A percentile compares a stretch with the other conserved stretches of the same genome.
Evolutionary conservation across 2,329 filamentous ascomycete genomes (phyloP).

Genomic region (Cladosporium sphaerospermum): DNA sequence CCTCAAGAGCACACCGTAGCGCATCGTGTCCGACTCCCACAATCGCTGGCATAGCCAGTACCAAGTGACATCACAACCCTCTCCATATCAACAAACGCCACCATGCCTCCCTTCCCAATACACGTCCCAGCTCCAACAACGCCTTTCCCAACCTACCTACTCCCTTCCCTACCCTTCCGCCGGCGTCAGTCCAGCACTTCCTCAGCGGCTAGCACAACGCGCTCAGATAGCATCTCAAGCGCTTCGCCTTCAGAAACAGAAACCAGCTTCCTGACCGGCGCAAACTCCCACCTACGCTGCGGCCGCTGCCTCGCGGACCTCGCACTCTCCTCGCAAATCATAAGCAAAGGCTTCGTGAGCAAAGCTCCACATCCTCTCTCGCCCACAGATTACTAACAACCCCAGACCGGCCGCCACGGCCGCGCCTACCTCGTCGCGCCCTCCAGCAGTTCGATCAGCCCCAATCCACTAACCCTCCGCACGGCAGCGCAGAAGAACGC

Average conservation of each 20-base stretch:
- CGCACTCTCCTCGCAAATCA: conserved; percentile 51
- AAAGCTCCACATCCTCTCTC: too few species aligned
- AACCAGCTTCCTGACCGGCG: conserved; percentile 38
- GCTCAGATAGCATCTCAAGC: conserved; percentile 22
- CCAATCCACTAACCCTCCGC: conserved; percentile 14
- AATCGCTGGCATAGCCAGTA: not conserved
- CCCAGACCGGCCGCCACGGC: conserved; percentile 52
- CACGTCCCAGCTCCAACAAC: conserved; percentile 28
- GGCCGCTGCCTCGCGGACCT: conserved; percentile 54
- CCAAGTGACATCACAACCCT: not conserved
- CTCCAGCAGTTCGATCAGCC: conserved; percentile 26
- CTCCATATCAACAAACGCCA: not conserved
- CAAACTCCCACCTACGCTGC: conserved; percentile 53
- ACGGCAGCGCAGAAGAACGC: conserved; percentile 23
- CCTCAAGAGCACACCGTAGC: not conserved
- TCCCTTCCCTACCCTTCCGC: conserved; percentile 45
- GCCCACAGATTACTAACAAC: conserved; percentile 29
- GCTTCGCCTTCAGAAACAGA: conserved; percentile 13
- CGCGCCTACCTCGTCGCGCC: conserved; percentile 57
- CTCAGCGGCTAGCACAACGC: conserved; percentile 31
- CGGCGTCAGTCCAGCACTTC: conserved; percentile 37
- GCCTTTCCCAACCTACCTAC: conserved; percentile 47
- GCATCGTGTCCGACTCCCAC: not conserved
- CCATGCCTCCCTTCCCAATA: conserved; percentile 20
- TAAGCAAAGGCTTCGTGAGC: conserved; percentile 24